Conservation (phyloP, 176 grass and related monocot species). For the Oropetium thomaeum region DNA sequence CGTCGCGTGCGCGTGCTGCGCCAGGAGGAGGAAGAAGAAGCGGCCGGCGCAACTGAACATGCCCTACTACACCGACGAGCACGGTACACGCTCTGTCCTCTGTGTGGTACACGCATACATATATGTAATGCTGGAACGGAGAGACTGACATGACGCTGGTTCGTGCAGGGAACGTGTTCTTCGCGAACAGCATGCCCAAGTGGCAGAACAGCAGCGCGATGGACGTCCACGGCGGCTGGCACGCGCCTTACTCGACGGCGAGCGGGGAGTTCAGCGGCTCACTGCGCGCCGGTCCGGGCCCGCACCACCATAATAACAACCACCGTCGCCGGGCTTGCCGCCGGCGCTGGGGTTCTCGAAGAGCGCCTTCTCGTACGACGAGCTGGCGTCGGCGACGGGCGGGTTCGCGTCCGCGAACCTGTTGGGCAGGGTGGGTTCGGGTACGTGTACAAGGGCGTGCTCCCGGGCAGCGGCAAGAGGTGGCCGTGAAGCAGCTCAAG, state of each 20-base stretch:
- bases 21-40: constrained; percentile 44
- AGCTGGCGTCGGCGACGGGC: too few species aligned
- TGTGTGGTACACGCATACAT: too few species aligned
- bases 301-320: too few species aligned
- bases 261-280: constrained; percentile 64
- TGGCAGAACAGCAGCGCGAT: constrained; percentile 32
- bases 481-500: constrained; percentile 96
- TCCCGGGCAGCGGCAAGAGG: too few species aligned
- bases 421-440: too few species aligned
- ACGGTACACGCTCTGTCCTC: constrained; percentile 43
- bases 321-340: constrained; percentile 48
- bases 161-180: constrained; percentile 52
- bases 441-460: too few species aligned
- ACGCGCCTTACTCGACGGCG: constrained; percentile 20
- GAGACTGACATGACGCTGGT: neutral
- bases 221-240: constrained; percentile 36
- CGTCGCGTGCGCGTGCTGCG: constrained; percentile 50
- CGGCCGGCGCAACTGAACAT: constrained; percentile 18
- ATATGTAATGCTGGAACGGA: too few species aligned
- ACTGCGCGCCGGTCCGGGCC: constrained; percentile 21
- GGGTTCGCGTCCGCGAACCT: too few species aligned
- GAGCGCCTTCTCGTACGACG: too few species aligned
- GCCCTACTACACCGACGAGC: constrained; percentile 48
- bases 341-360: too few species aligned
- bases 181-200: constrained; percentile 46